A percentile compares a stretch with the other conserved stretches of the same genome.
These are phyloP conservation scores for Hypoxylon sp. DNA, from an alignment of 2,329 filamentous ascomycete genomes.

Conservation along the genomic window DNA sequence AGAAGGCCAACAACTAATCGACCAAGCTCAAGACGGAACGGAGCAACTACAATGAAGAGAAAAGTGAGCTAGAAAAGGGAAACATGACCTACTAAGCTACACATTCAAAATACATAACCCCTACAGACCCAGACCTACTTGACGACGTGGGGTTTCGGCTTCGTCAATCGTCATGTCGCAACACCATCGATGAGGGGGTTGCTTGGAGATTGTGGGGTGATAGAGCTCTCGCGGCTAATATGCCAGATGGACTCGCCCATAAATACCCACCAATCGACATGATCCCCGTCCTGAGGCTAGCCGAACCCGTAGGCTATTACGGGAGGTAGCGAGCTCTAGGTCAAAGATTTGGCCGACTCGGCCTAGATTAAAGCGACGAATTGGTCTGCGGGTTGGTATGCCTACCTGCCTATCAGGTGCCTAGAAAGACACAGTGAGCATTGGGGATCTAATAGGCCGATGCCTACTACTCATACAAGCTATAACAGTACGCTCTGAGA, in stretches of 20 bases:
- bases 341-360: constrained; percentile 36
- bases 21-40: constrained; percentile 1
- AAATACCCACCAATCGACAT: constrained; percentile 38
- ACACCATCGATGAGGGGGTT: constrained; percentile 38
- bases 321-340: constrained; percentile 3
- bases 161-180: constrained; percentile 18
- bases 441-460: neutral
- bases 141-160: constrained; percentile 27
- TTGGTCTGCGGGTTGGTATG: neutral
- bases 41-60: constrained; percentile 2
- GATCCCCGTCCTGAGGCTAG: constrained; percentile 6
- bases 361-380: constrained; percentile 37
- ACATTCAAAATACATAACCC: constrained; percentile 10
- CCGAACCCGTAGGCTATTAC: constrained; percentile 11
- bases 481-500: neutral
- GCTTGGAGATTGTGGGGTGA: constrained; percentile 30
- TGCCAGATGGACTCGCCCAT: constrained; percentile 33
- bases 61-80: constrained; percentile 1
- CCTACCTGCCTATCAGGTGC: no score
- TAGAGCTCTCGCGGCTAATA: constrained; percentile 45
- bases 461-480: neutral
- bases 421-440: no score
- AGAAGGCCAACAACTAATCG: neutral
- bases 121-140: constrained; percentile 11
- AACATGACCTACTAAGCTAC: constrained; percentile 6